These are phyloP conservation scores for Solanum rostratum DNA, from an alignment of 257 asterid species.

Conservation along the genomic window DNA sequence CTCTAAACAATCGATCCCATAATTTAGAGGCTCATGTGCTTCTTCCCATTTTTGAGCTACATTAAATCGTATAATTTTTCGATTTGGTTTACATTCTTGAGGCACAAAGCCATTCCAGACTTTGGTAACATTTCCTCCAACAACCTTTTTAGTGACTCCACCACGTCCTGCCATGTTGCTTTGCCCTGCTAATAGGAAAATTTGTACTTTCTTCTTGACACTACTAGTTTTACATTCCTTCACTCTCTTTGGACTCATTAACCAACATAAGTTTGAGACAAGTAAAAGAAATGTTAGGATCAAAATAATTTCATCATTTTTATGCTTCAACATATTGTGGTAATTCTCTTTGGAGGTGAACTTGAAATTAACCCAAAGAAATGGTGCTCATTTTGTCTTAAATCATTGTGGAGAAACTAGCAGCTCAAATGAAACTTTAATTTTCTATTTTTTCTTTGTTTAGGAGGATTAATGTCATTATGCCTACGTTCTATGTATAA, in stretches of 20 bases:
- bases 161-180: slow-evolving; percentile 44
- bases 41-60: slow-evolving; percentile 8
- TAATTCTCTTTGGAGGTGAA: background rate
- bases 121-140: background rate
- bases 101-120: slow-evolving; percentile 22
- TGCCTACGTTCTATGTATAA: background rate
- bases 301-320: background rate
- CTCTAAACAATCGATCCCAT: slow-evolving; percentile 9
- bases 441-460: background rate
- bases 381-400: background rate
- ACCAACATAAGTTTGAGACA: background rate
- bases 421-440: background rate
- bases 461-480: background rate
- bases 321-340: background rate
- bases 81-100: slow-evolving; percentile 4
- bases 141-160: background rate
- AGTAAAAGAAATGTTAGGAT: background rate
- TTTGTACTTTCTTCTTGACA: background rate
- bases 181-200: slow-evolving; percentile 32
- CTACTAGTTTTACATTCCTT: background rate
- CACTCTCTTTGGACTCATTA: background rate
- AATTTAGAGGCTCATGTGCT: slow-evolving; percentile 35
- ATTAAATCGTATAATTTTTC: slow-evolving; percentile 7
- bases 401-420: background rate
- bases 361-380: background rate